Base-by-base conservation (phyloP, 108 stramenopile genomes). In the Cylindrotheca fusiformis region DNA sequence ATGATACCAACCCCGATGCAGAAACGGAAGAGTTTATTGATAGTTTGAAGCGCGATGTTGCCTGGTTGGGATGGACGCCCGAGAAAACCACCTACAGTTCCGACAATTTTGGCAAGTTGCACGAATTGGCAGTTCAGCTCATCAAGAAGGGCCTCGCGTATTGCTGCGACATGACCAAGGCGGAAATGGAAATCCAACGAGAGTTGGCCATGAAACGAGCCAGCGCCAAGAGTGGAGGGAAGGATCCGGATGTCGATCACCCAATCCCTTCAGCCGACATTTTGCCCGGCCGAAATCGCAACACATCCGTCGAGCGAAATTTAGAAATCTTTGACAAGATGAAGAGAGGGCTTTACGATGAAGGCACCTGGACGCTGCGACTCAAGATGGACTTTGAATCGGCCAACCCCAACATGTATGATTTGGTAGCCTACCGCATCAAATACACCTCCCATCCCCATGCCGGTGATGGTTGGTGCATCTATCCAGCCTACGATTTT, bases 1-100 rank as follows among this genome's bases (percentile, higher is more conserved):
- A 99, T 69, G 99, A 99, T 78, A 99, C 99, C 51, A 99, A 99
- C 71, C 99, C 99, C 21, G 99, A 97, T 65, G 97, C 97, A 21
- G 99, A 99, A 83, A 76, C 81, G 29, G 60, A 85, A 30, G 99
- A 98, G 80, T 99, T 97, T 77, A 96, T 99, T 54, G 96, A 98
- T 56, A 82, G 78, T 28, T 65, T 94, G 45, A 48, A 59, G 32
- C 74, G 79, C 32, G 91, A 92, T 77, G 49, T 94, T 52, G 75
- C 71, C 32, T 99, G 96, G 96, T 45, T 99, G 69, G 99, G 99
- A 41, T 98, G 97, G 96, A 68, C 65, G 60, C 99, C 99, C 3
- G 90, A 83, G 62, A 52, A 71, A n/a, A 95, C 94, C 2, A 98
- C 99, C 21, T 97, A 91, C 69, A 85, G 88, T 1, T 91, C 88